Evolutionary conservation across 1,284 basidiomycete species (phyloP).

Genomic region (Fomitiporia mediterranea): DNA sequence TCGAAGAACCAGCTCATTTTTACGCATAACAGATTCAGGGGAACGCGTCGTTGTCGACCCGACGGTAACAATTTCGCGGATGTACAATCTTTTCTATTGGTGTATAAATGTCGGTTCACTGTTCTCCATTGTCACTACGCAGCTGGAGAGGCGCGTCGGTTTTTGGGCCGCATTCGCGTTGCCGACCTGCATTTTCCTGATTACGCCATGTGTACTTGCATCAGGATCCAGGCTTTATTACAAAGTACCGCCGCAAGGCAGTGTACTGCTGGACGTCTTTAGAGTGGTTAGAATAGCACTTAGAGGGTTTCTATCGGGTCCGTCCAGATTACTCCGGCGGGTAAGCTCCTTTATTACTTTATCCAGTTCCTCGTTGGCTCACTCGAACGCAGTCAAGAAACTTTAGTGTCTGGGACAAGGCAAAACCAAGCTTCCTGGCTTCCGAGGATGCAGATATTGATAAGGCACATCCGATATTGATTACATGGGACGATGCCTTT

Average conservation of each 20-base stretch:
- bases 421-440: constrained; percentile 38
- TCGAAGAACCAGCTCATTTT: constrained; percentile 38
- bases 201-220: constrained; percentile 34
- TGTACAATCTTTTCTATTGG: constrained; percentile 48
- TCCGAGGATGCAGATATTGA: constrained; percentile 30
- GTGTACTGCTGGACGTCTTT: constrained; percentile 14
- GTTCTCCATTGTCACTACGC: constrained; percentile 36
- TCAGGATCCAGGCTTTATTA: constrained; percentile 37
- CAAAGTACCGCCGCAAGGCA: constrained; percentile 32
- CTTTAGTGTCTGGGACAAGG: constrained; percentile 52
- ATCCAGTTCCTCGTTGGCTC: neutral
- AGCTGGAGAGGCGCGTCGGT: constrained; percentile 25
- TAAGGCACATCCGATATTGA: constrained; percentile 28
- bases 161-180: constrained; percentile 27
- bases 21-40: constrained; percentile 45
- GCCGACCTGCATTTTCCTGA: constrained; percentile 25
- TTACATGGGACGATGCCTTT: constrained; percentile 52
- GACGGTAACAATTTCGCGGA: constrained; percentile 45
- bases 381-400: constrained; percentile 20
- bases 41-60: constrained; percentile 64
- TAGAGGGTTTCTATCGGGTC: constrained; percentile 19
- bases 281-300: constrained; percentile 20
- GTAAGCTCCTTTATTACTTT: neutral
- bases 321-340: constrained; percentile 16
- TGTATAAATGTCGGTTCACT: constrained; percentile 54